phyloP scores from a whole-genome alignment of 2,329 filamentous ascomycete species.

The Talaromyces funiculosus region DNA sequence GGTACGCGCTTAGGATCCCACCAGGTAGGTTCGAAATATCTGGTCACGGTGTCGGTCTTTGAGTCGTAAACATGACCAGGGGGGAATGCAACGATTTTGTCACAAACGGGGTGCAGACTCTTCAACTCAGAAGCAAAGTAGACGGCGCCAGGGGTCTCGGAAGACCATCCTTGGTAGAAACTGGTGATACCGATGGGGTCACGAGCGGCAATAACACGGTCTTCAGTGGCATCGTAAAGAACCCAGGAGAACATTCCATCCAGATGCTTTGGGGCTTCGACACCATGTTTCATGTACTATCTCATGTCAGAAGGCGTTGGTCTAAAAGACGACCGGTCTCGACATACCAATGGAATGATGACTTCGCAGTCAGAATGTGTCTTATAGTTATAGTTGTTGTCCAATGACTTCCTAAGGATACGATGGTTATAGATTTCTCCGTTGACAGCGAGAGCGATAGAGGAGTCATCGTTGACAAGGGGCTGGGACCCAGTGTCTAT shows the following conservation, averaged over 20 bases:
- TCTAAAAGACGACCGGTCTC: neutral
- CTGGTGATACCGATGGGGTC: slow-evolving; percentile 97
- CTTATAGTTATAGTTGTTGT: slow-evolving; percentile 89
- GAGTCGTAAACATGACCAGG: slow-evolving; percentile 96
- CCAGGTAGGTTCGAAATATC: slow-evolving; percentile 91
- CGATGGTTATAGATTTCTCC: slow-evolving; percentile 99
- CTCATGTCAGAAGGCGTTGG: neutral
- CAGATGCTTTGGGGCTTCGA: slow-evolving; percentile 86
- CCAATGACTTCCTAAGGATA: slow-evolving; percentile 80
- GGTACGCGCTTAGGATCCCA: slow-evolving; percentile 79
- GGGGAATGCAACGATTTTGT: slow-evolving; percentile 89
- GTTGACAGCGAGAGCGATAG: slow-evolving; percentile 90
- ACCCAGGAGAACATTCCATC: slow-evolving; percentile 99
- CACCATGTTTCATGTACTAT: slow-evolving; percentile 90
- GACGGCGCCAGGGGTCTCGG: slow-evolving; percentile 71
- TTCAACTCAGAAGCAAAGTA: slow-evolving; percentile 98
- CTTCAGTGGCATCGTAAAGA: slow-evolving; percentile 88
- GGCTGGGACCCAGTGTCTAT: slow-evolving; percentile 92
- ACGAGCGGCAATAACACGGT: slow-evolving; percentile 87
- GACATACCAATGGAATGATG: slow-evolving; percentile 85
- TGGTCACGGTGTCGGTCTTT: slow-evolving; percentile 72
- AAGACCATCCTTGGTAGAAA: slow-evolving; percentile 92
- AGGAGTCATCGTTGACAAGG: slow-evolving; percentile 83
- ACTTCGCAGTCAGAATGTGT: slow-evolving; percentile 98
- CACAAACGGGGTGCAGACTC: slow-evolving; percentile 85